Evolutionary conservation across 768 basidiomycete genomes (phyloP), one percentile per base, ranked within the genome.

Genomic region (Leccinum broughii): DNA sequence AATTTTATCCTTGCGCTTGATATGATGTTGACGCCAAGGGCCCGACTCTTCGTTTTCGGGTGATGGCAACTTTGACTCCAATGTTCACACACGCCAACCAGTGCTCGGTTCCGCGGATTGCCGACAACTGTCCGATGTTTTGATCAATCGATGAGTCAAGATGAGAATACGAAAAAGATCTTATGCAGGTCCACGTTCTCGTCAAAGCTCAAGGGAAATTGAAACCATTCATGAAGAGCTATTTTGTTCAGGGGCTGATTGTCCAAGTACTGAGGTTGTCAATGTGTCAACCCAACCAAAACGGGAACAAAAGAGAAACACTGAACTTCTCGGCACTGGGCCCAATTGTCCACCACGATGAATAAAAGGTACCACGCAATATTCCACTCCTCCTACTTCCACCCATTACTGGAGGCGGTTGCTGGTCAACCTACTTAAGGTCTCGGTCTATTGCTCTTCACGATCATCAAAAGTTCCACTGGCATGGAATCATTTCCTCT

Each of bases 401-500:
- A n/a, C 48, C 54, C 32, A 54, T 17, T 58, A 68, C 54, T 59
- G 54, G 64, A 67, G 59, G 58, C 58, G 59, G 58, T 71, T 68
- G 64, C 64, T 66, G 64, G 63, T 53, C 60, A 59, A 13, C 53
- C 41, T 13, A 28, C 51, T 37, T n/a, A 54, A 56, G 57, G 44
- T 68, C 64, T 74, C 65, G 64, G 1, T 49, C 46, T 28, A 15
- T 44, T 32, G 7, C 49, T 41, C 46, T 39, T 57, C 39, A 24
- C 51, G 3, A 28, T 34, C 39, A 22, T 46, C 49, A 48, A 35
- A 11, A 30, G 17, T 57, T 37, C 30, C 51, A 53, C 34, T 30
- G 30, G 30, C 49, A 72, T 75, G 73, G 69, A 76, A 30, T 69
- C 66, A 1, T 74, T 72, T 35, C 72, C 70, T 3, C 51, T 62